phyloP scores from a whole-genome alignment of 257 asterid genomes.

The Asclepias syriaca region DNA sequence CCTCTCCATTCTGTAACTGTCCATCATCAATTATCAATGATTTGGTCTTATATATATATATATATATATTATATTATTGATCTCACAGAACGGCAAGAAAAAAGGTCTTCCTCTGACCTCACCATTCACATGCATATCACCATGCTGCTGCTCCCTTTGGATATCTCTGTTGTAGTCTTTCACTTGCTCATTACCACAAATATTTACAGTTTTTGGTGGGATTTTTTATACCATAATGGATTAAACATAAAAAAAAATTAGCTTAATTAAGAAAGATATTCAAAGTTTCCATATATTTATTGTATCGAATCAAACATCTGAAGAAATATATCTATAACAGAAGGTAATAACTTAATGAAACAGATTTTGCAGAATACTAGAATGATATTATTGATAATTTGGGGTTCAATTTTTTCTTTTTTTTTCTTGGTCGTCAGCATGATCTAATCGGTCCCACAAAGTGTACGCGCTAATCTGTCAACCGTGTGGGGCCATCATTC shows the following conservation, averaged over 20 bases:
- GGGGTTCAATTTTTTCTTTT: too few species aligned
- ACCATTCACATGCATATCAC: not conserved
- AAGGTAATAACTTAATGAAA: too few species aligned
- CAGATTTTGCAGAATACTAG: too few species aligned
- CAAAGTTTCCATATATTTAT: not conserved
- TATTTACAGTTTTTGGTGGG: too few species aligned
- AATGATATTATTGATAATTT: too few species aligned
- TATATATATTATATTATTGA: not conserved
- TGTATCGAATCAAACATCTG: too few species aligned
- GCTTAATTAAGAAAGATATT: not conserved
- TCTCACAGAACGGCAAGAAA: not conserved
- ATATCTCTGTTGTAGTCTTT: not conserved
- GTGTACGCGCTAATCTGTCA: not conserved
- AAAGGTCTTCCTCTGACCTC: not conserved
- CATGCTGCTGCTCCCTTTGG: not conserved
- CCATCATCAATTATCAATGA: not conserved
- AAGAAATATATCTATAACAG: too few species aligned
- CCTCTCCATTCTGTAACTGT: not conserved
- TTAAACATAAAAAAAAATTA: too few species aligned
- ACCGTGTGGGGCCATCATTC: slow-evolving; percentile 1
- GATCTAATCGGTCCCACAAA: not conserved
- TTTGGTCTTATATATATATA: not conserved
- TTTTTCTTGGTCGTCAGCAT: too few species aligned
- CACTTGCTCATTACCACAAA: not conserved
- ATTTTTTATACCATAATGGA: too few species aligned